Evolutionary conservation across 2,329 filamentous ascomycete genomes (phyloP).

Genomic region (Endothia cerciana): DNA sequence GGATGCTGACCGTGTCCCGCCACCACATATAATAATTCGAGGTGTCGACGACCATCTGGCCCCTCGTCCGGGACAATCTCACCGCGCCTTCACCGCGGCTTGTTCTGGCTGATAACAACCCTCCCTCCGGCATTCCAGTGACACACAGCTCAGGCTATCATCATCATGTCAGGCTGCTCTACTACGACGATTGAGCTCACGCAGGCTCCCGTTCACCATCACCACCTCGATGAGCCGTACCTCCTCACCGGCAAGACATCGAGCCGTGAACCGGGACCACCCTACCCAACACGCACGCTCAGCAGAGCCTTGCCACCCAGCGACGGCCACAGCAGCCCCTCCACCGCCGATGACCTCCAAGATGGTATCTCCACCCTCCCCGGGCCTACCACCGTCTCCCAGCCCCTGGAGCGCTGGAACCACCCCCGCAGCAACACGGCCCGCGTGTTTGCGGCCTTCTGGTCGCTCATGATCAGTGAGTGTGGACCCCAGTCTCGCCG

Average conservation of each 20-base stretch:
- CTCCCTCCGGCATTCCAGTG: neutral
- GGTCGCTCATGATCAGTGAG: conserved; percentile 59
- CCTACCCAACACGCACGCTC: neutral
- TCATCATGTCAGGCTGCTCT: conserved; percentile 18
- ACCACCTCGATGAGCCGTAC: neutral
- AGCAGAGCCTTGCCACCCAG: neutral
- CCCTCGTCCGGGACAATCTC: no score
- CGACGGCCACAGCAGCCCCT: neutral
- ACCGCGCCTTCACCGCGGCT: neutral
- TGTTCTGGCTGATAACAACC: neutral
- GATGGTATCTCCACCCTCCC: conserved; percentile 24
- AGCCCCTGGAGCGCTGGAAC: conserved; percentile 48
- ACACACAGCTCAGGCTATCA: neutral
- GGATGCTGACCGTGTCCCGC: no score
- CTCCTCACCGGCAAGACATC: neutral
- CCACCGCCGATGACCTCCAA: neutral
- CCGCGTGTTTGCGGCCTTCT: conserved; percentile 58
- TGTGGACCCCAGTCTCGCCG: no score
- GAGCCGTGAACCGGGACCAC: neutral
- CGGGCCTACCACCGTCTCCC: conserved; percentile 16
- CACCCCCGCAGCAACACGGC: conserved; percentile 51
- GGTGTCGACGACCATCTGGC: no score
- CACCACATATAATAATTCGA: no score
- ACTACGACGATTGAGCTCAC: conserved; percentile 22
- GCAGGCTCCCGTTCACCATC: conserved; percentile 4